A percentile compares a stretch with the other conserved stretches of the same genome.
phyloP scores from a whole-genome alignment of 2,329 filamentous ascomycete genomes.

The Mollisia scopiformis region DNA sequence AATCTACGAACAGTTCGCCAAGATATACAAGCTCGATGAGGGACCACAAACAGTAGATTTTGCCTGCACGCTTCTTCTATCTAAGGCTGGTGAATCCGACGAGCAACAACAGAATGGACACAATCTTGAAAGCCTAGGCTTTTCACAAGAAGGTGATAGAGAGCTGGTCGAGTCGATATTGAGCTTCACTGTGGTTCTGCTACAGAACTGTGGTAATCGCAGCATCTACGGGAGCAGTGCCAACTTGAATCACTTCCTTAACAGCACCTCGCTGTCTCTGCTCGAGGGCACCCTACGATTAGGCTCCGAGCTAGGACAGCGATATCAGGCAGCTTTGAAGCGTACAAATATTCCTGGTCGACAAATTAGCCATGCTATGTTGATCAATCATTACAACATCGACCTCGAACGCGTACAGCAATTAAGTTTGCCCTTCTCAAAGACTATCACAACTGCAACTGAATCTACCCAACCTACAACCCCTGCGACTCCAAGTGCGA shows the following conservation, averaged over 20 bases:
- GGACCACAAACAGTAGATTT: constrained; percentile 84
- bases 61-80: constrained; percentile 59
- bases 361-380: constrained; percentile 70
- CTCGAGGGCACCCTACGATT: constrained; percentile 80
- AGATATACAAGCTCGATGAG: constrained; percentile 76
- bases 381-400: constrained; percentile 84
- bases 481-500: constrained; percentile 59
- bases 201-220: constrained; percentile 95
- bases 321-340: constrained; percentile 89
- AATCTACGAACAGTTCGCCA: constrained; percentile 80
- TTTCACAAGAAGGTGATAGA: constrained; percentile 75
- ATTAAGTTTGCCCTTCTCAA: constrained; percentile 80
- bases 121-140: constrained; percentile 62
- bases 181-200: constrained; percentile 81
- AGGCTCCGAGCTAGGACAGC: constrained; percentile 83
- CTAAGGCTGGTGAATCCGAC: constrained; percentile 45
- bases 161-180: constrained; percentile 80
- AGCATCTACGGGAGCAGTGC: constrained; percentile 95
- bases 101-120: constrained; percentile 50
- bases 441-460: constrained; percentile 57
- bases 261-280: constrained; percentile 81
- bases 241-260: constrained; percentile 85
- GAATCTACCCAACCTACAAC: constrained; percentile 54
- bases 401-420: constrained; percentile 81
- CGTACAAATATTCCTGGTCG: constrained; percentile 66